A percentile compares a stretch with the other conserved stretches of the same genome.
phyloP scores from a whole-genome alignment of 306 rosid genomes.

The Begonia loranthoides region DNA sequence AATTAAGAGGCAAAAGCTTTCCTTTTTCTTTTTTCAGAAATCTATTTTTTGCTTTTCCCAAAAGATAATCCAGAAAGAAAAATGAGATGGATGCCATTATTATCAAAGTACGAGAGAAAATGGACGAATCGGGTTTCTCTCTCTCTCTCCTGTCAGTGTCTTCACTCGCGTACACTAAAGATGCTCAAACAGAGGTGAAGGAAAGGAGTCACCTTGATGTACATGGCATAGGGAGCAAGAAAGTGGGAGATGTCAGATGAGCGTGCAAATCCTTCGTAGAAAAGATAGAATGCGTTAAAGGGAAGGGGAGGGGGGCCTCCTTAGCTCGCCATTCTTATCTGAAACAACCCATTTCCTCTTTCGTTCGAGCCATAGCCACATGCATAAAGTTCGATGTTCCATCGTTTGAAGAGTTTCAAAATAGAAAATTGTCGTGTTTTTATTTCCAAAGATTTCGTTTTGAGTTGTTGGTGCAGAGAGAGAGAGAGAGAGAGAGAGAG shows the following conservation, averaged over 20 bases:
- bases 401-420: neutral
- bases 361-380: neutral
- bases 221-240: conserved; percentile 24
- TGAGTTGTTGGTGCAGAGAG: conserved; percentile 23
- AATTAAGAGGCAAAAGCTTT: too few relatives aligned
- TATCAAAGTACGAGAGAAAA: conserved; percentile 7
- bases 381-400: neutral
- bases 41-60: too few relatives aligned
- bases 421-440: neutral
- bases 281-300: neutral
- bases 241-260: conserved; percentile 39
- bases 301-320: conserved; percentile 10
- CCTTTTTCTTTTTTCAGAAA: too few relatives aligned
- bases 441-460: conserved; percentile 5
- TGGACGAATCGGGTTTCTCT: conserved; percentile 16
- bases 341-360: conserved; percentile 10
- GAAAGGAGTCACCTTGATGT: conserved; percentile 10
- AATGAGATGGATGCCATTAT: conserved; percentile 8
- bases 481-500: conserved; percentile 40
- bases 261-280: conserved; percentile 32
- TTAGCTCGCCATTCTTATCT: conserved; percentile 13
- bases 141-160: neutral
- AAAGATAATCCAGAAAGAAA: neutral
- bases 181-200: conserved; percentile 7
- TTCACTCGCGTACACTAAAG: neutral